phyloP scores from a whole-genome alignment of 1,284 basidiomycete genomes.

The Cutaneotrichosporon cyanovorans region DNA sequence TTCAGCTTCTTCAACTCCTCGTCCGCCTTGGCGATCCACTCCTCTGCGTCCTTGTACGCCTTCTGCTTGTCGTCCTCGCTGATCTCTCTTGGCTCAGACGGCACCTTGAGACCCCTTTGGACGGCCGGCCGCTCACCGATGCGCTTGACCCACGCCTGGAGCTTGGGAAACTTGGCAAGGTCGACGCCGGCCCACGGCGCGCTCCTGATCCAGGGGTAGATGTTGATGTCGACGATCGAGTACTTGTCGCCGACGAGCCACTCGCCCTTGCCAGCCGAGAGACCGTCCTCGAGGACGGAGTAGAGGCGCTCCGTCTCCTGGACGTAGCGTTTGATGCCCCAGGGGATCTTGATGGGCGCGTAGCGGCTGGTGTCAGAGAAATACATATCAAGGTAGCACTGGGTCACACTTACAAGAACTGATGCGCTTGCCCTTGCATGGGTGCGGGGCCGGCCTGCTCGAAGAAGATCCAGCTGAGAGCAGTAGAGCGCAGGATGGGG shows the following conservation, averaged over 20 bases:
- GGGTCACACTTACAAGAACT: conserved; percentile 39
- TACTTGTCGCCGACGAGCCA: conserved; percentile 65
- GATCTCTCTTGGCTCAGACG: conserved; percentile 23
- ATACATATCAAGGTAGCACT: no score
- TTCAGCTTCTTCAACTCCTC: conserved; percentile 15
- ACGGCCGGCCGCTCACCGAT: conserved; percentile 48
- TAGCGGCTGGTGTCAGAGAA: conserved; percentile 26
- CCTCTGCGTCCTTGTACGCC: conserved; percentile 14
- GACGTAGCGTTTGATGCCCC: conserved; percentile 56
- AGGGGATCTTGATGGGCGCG: conserved; percentile 45
- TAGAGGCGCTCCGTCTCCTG: conserved; percentile 72
- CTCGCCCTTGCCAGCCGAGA: conserved; percentile 46
- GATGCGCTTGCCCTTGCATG: conserved; percentile 51
- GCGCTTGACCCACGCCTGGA: conserved; percentile 53
- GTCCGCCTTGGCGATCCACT: conserved; percentile 28
- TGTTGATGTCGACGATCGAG: conserved; percentile 52
- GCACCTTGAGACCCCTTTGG: conserved; percentile 43
- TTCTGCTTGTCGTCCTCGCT: conserved; percentile 6
- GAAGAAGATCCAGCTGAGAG: conserved; percentile 74
- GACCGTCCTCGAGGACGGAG: conserved; percentile 63
- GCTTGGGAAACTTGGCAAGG: conserved; percentile 54
- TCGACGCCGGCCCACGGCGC: conserved; percentile 51
- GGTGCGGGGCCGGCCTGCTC: conserved; percentile 46
- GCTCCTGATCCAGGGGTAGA: conserved; percentile 50
- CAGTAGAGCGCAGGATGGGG: conserved; percentile 51